Percentiles rank a stretch among this genome's conserved stretches.
Conservation (phyloP, 148 eudicot species). For the Diospyros kaki region DNA sequence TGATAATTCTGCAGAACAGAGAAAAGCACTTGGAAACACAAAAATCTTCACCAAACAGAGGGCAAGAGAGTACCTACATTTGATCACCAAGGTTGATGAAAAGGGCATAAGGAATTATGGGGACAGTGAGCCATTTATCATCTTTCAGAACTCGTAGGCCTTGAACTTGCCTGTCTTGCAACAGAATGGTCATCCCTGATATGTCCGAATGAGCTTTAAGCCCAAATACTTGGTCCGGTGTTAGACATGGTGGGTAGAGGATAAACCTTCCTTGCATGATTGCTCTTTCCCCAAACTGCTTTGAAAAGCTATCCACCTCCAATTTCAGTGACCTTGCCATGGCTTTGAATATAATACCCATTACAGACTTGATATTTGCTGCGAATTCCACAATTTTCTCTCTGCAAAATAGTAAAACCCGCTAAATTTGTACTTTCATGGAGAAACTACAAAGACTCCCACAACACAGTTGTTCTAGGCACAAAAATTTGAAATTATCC, state of each 20-base stretch:
- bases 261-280: slow-evolving; percentile 28
- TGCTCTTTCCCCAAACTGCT: slow-evolving; percentile 27
- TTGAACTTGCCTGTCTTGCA: slow-evolving; percentile 42
- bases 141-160: slow-evolving; percentile 48
- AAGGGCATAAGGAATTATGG: slow-evolving; percentile 33
- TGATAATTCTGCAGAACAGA: too few relatives aligned
- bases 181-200: slow-evolving; percentile 35
- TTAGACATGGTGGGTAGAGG: slow-evolving; percentile 35
- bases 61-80: neutral
- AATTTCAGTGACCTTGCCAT: slow-evolving; percentile 25
- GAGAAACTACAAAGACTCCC: too few relatives aligned
- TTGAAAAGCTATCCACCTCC: slow-evolving; percentile 19
- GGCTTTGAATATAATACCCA: slow-evolving; percentile 26
- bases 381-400: slow-evolving; percentile 27
- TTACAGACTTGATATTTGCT: slow-evolving; percentile 17
- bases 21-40: neutral
- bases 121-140: slow-evolving; percentile 40
- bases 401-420: slow-evolving; percentile 18
- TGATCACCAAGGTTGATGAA: slow-evolving; percentile 38
- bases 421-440: neutral
- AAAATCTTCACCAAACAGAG: neutral
- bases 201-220: slow-evolving; percentile 42
- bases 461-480: neutral
- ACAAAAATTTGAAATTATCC: too few relatives aligned
- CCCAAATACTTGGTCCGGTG: slow-evolving; percentile 33